Evolutionary conservation across 768 basidiomycete genomes (phyloP).

Genomic region (Grammothele lineata): DNA sequence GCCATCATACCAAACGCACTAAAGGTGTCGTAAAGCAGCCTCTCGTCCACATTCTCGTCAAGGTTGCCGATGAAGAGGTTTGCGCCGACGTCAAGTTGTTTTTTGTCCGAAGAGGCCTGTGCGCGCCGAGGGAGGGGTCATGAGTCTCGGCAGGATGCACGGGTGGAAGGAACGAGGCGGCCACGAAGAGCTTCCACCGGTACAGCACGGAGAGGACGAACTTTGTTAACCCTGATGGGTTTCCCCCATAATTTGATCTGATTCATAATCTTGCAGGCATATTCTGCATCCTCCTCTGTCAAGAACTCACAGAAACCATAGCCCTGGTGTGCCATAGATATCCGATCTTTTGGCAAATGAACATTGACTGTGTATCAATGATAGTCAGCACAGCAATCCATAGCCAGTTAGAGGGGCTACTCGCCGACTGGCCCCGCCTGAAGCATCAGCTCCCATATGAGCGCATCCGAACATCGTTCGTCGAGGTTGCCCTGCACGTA

Average conservation of each 20-base stretch:
- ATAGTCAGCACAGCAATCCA: background rate
- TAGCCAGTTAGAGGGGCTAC: constrained; percentile 26
- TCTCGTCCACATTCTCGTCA: constrained; percentile 94
- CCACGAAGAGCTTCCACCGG: constrained; percentile 3
- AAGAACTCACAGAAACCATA: constrained; percentile 99
- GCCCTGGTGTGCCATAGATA: constrained; percentile 97
- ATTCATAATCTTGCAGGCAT: constrained; percentile 99
- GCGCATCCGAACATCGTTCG: constrained; percentile 88
- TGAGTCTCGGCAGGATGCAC: background rate
- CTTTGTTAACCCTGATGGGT: constrained; percentile 98
- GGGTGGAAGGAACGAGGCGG: background rate
- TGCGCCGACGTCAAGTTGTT: constrained; percentile 95
- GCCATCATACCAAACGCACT: constrained; percentile 92
- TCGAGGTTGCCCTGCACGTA: constrained; percentile 87
- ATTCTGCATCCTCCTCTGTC: constrained; percentile 98
- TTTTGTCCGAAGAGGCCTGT: constrained; percentile 96
- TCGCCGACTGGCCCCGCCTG: constrained; percentile 98
- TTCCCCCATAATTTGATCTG: constrained; percentile 99
- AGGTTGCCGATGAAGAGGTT: constrained; percentile 96
- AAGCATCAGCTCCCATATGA: constrained; percentile 98
- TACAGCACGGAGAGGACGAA: constrained; percentile 33
- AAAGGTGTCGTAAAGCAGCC: constrained; percentile 91
- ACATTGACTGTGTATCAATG: constrained; percentile 72
- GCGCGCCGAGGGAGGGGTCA: constrained; percentile 6
- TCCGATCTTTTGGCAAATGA: constrained; percentile 96